Evolutionary conservation across 441 rosid genomes (phyloP), one percentile per base, ranked within the genome.

Genomic region (Adansonia grandidieri): DNA sequence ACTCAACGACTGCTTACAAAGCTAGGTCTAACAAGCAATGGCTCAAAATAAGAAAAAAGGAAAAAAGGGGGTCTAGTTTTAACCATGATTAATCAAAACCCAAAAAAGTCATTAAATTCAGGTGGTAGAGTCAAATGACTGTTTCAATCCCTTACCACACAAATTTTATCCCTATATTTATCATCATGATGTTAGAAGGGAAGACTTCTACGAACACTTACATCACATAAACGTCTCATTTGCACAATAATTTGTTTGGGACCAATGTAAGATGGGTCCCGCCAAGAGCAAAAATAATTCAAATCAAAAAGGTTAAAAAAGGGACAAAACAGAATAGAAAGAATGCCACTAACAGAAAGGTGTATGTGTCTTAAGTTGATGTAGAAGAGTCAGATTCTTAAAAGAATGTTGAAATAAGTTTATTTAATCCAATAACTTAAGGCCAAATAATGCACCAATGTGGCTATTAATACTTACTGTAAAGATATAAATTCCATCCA

Each of bases 401-500:
- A 51, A 6, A 67, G 8, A 32, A 47, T 60, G 19, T 44, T 22
- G 14, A 40, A 75, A 40, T n/a, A 45, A 71, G 53, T 71, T 44
- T 60, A 50, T 60, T 58, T n/a, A 56, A 54, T 80, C 61, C 28
- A 69, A 28, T n/a, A 51, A 40, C 53, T 62, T 13, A 44, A 77
- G 64, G 57, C 64, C 9, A 50, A 11, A 54, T 75, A 28, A 74
- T 44, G 4, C 58, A 61, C 3, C 40, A 8, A 15, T 3, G 47
- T 20, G 60, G 51, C 6, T 22, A 60, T 58, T 1, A 68, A 48
- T 76, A 85, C 98, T 95, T 84, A 90, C 96, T 89, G 97, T 83
- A 93, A 84, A 77, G 97, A 95, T 85, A 95, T 95, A 83, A 93
- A 90, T 75, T 93, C 99, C 99, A 93, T 95, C 99, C 98, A 95